Percentiles rank a stretch among this genome's conserved stretches.
Evolutionary conservation across 2,329 filamentous ascomycete species (phyloP).

Genomic region (Amauroascus verrucosus): DNA sequence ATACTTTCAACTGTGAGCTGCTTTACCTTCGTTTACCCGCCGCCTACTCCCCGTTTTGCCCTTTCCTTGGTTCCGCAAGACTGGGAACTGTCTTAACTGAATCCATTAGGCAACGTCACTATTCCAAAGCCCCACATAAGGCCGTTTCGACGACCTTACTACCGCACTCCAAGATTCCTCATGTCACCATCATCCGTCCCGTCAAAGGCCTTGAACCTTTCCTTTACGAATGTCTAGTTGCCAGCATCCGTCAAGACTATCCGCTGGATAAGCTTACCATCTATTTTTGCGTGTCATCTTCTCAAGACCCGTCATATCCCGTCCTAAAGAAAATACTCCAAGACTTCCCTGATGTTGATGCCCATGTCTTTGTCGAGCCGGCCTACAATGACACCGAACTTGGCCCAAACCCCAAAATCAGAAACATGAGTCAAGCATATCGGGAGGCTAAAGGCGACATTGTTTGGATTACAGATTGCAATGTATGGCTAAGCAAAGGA

Average conservation of each 20-base stretch:
- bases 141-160: constrained; percentile 32
- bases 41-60: no score
- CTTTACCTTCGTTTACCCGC: background rate
- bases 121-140: constrained; percentile 37
- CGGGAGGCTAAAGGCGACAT: constrained; percentile 78
- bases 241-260: constrained; percentile 75
- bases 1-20: constrained; percentile 48
- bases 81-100: background rate
- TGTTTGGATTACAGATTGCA: constrained; percentile 92
- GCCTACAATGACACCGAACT: constrained; percentile 56
- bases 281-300: constrained; percentile 68
- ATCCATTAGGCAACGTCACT: constrained; percentile 44
- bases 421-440: constrained; percentile 91
- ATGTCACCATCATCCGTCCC: constrained; percentile 83
- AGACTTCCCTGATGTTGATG: constrained; percentile 64
- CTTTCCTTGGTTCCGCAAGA: background rate
- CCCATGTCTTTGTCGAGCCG: constrained; percentile 65
- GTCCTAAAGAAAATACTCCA: constrained; percentile 59
- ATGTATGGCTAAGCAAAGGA: constrained; percentile 77
- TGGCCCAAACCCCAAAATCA: constrained; percentile 95
- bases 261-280: constrained; percentile 65
- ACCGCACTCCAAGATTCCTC: constrained; percentile 49
- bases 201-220: constrained; percentile 85
- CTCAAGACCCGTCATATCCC: constrained; percentile 64
- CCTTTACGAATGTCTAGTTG: constrained; percentile 84